phyloP scores from a whole-genome alignment of 495 filamentous ascomycete species.

The Daldinia bambusicola region DNA sequence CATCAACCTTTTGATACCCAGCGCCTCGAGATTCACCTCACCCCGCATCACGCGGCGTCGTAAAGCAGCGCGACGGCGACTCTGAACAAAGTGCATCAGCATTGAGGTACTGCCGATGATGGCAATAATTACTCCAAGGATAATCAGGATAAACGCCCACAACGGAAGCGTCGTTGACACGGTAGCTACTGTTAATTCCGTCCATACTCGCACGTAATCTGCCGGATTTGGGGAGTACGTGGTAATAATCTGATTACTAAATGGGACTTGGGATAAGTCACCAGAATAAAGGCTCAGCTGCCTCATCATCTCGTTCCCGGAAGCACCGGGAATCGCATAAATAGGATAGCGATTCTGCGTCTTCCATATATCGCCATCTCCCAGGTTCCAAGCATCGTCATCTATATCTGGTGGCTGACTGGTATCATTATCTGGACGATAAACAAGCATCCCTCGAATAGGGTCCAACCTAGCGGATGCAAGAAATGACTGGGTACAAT shows the following conservation, averaged over 20 bases:
- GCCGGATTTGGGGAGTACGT: constrained; percentile 73
- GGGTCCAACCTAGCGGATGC: constrained; percentile 66
- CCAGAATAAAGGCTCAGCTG: constrained; percentile 80
- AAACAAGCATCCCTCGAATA: constrained; percentile 78
- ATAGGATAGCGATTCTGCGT: constrained; percentile 73
- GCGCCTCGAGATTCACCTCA: constrained; percentile 80
- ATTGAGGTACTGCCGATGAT: constrained; percentile 72
- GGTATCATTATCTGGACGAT: constrained; percentile 67
- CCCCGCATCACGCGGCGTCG: constrained; percentile 75
- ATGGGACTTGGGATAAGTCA: constrained; percentile 67
- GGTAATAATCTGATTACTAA: constrained; percentile 64
- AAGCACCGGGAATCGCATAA: constrained; percentile 79
- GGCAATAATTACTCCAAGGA: constrained; percentile 75
- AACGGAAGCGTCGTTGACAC: constrained; percentile 63
- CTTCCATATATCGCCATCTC: constrained; percentile 73
- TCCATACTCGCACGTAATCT: constrained; percentile 64
- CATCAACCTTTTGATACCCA: constrained; percentile 79
- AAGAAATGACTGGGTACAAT: constrained; percentile 77
- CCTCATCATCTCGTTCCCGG: constrained; percentile 73
- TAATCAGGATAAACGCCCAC: constrained; percentile 86
- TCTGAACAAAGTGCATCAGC: constrained; percentile 79
- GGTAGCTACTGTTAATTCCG: constrained; percentile 55
- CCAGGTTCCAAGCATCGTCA: constrained; percentile 71
- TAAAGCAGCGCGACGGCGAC: constrained; percentile 69
- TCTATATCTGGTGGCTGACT: constrained; percentile 67